phyloP scores from a whole-genome alignment of 495 filamentous ascomycete species.

The Apiosordaria backusii region DNA sequence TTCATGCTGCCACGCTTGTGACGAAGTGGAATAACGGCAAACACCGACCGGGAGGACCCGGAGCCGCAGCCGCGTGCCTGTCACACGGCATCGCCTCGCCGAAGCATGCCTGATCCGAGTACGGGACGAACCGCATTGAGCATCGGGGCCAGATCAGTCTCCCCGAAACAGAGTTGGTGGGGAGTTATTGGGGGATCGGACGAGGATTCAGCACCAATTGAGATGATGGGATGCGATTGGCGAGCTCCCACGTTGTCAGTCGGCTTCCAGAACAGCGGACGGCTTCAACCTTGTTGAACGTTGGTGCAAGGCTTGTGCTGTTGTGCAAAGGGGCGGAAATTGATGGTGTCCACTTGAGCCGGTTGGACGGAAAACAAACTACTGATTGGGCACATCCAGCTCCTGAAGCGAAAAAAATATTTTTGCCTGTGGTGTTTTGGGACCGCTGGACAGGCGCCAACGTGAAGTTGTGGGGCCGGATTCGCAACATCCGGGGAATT shows the following conservation, averaged over 20 bases:
- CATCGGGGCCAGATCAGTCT: neutral
- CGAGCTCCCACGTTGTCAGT: neutral
- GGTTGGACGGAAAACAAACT: neutral
- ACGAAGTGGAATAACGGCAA: neutral
- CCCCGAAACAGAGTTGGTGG: neutral
- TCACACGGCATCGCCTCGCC: neutral
- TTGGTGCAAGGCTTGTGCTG: neutral
- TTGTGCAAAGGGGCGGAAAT: neutral
- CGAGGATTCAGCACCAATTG: neutral
- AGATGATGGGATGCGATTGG: neutral
- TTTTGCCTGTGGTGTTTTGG: neutral
- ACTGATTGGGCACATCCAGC: neutral
- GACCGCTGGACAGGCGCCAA: no score
- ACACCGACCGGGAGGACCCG: neutral
- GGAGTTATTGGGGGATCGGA: neutral
- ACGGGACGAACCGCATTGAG: neutral
- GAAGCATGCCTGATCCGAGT: neutral
- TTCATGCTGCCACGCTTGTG: neutral
- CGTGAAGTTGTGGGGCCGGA: no score
- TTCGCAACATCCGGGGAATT: neutral
- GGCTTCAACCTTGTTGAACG: neutral
- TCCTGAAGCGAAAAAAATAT: neutral
- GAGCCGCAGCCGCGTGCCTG: neutral
- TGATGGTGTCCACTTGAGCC: neutral
- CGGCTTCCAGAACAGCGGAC: neutral